Evolutionary conservation across 2,329 filamentous ascomycete genomes (phyloP), one percentile per base, ranked within the genome.

Genomic region (Clonostachys byssicola): DNA sequence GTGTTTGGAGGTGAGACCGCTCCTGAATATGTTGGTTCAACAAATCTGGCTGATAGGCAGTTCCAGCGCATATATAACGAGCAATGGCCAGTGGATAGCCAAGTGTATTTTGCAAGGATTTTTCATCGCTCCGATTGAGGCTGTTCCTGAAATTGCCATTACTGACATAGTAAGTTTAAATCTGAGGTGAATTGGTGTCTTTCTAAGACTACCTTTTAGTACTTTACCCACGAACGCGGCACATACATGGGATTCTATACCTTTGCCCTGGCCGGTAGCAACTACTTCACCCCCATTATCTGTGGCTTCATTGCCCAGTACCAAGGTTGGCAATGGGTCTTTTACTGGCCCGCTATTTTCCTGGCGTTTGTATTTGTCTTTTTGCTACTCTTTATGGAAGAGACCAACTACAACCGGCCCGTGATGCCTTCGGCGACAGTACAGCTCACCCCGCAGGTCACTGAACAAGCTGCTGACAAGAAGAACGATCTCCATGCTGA

Each of bases 311-410:
- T 39, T 3, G 33, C 57, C 20, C 54, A 57, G 23, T 52, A 51
- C 13, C 51, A 56, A 33, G 56, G 56, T 2, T 61, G 55, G 49
- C 53, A 56, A 42, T 57, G 60, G 57, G 57, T 56, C 40, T 55
- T 65, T 42, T 72, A 70, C 58, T 68, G 67, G 57, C 63, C 66
- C 5, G 61, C 62, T 3, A 65, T 72, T 33, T 67, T 72, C 46
- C 61, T 62, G 43, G 66, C 54, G 2, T 59, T 53, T 1, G 61
- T 60, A 5, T 63, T 63, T 13, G 40, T 70, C 1, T 64, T 72
- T 34, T 49, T 72, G 1, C 80, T 83, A 55, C 63, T 83, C 49
- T 77, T 83, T 54, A 77, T 81, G 50, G 80, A 83, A 52, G 80
- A 85, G 56, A 80, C 78, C 7, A 73, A 73, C 14, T 84, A 83